These are phyloP conservation scores for Fusarium sp. DNA, from an alignment of 2,329 filamentous ascomycete species.

Conservation along the genomic window DNA sequence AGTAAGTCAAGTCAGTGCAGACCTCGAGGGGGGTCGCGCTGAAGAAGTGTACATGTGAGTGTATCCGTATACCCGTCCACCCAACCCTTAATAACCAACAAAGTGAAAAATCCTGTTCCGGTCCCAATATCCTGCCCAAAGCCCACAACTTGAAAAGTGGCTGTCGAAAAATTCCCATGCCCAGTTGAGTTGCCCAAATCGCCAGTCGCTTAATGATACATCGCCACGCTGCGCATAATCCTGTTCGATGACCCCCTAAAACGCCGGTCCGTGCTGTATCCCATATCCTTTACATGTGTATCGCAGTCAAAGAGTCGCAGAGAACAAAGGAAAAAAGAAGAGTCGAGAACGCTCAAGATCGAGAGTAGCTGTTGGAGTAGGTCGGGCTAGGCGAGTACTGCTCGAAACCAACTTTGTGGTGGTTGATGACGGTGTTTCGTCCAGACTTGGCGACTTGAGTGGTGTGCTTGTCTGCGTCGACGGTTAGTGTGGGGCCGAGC, in stretches of 20 bases:
- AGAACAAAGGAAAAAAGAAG: constrained; percentile 7
- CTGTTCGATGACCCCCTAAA: constrained; percentile 23
- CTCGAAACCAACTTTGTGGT: constrained; percentile 48
- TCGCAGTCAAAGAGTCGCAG: constrained; percentile 21
- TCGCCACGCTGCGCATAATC: constrained; percentile 25
- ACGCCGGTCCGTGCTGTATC: constrained; percentile 37
- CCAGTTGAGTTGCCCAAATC: constrained; percentile 6
- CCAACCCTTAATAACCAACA: neutral
- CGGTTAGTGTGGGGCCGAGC: constrained; percentile 36
- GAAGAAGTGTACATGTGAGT: constrained; percentile 22
- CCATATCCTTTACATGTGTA: constrained; percentile 28
- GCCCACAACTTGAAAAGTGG: constrained; percentile 17
- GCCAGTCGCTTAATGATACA: constrained; percentile 34
- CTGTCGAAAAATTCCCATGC: constrained; percentile 11
- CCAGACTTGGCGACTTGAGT: constrained; percentile 40
- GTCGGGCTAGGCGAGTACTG: constrained; percentile 45
- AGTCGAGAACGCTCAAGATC: constrained; percentile 6
- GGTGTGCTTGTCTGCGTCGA: constrained; percentile 39
- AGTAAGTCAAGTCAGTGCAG: constrained; percentile 11
- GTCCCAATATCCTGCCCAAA: constrained; percentile 16
- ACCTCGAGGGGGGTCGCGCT: constrained; percentile 18
- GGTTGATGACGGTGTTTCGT: constrained; percentile 48
- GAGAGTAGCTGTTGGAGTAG: constrained; percentile 41
- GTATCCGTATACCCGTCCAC: neutral
- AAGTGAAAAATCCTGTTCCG: constrained; percentile 13